Evolutionary conservation across 495 filamentous ascomycete species (phyloP), one percentile per base, ranked within the genome.

Genomic region (Daldinia concentrica): DNA sequence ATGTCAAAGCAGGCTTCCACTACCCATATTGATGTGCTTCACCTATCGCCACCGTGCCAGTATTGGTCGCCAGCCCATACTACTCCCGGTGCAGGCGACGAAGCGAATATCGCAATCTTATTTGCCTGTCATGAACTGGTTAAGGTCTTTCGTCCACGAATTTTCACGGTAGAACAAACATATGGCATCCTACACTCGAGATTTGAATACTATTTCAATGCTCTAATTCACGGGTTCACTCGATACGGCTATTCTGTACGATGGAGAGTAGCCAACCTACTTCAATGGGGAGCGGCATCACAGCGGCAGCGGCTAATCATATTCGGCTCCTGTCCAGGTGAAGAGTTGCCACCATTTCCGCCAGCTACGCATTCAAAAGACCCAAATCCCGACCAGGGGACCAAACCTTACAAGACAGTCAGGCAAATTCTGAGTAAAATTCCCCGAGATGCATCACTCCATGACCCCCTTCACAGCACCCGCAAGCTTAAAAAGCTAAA

Each of bases 131-230:
- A 76, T 0, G 76, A 86, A 9, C 77, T 95, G 0, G 77, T 97
- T 1, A 73, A 83, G 17, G 86, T 85, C 24, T 73, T 83, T 0
- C 88, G 83, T 4, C 93, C 95, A 0, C 84, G 93, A 0, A 65
- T 97, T 0, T 87, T 92, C 2, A 99, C 93, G 0, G 80, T 98
- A 11, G 95, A 99, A 69, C 92, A 98, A 67, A 97, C 95, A 0
- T 88, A 86, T 51, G 94, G 93, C 0, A 81, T 88, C 7, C 66
- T 85, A 3, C 79, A 87, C 30, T 72, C 83, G 1, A 77, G 86
- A 3, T 83, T 86, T 29, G 62, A 80, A 0, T 82, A 76, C 0
- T 86, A 83, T 57, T 91, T 95, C 63, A 81, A 86, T 27, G 80
- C 83, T 0, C 73, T 97, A 2, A 79, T 97, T 2, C 74, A 83